Base-by-base conservation (phyloP, 2,329 filamentous ascomycete species). In the Fusarium pseudocircinatum region DNA sequence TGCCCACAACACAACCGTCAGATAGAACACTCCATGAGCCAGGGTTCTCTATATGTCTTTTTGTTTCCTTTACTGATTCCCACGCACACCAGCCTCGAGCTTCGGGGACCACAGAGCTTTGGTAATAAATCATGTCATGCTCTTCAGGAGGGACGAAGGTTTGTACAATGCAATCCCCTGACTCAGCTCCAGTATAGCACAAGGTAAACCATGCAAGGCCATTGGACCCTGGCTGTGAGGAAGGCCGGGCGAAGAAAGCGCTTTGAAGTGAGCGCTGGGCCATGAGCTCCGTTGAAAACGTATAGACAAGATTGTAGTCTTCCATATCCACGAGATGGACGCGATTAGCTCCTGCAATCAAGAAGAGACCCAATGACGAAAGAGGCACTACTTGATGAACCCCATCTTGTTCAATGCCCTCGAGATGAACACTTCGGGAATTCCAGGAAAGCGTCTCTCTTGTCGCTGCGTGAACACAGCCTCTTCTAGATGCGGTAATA, bases 1-100 rank as follows among this genome's bases (percentile, higher is more conserved):
- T 84, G 1, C 93, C 92, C 2, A 93, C 83, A 15, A 93, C 83
- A 61, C 88, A 88, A 1, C 90, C 89, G 37, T 87, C 87, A 1
- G 86, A 84, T 12, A 93, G 83, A 3, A 89, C 83, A 68, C 91
- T 88, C 92, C 92, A 94, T 0, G 83, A 79, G 0, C 92, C 92
- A 0, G 91, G 91, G 42, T 91, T 87, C n/a, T 85, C 81, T 13
- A 94, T 84, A 14, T 83, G 85, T 52, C 87, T 86, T 43, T 83
- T 86, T 6, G 84, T 80, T 73, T 90, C 86, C 22, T 83, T 85
- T 4, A 88, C 86, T 28, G 86, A 84, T 11, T 80, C 78, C 88
- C 88, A 90, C 3, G 83, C 79, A 69, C 85, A 88, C 68, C 85
- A 88, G 11, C 82, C 84, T 40, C 83, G 83, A 22, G 79, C 82